These are phyloP conservation scores for Carex arenaria DNA, from an alignment of 202 grass and related monocot genomes.

Conservation along the genomic window DNA sequence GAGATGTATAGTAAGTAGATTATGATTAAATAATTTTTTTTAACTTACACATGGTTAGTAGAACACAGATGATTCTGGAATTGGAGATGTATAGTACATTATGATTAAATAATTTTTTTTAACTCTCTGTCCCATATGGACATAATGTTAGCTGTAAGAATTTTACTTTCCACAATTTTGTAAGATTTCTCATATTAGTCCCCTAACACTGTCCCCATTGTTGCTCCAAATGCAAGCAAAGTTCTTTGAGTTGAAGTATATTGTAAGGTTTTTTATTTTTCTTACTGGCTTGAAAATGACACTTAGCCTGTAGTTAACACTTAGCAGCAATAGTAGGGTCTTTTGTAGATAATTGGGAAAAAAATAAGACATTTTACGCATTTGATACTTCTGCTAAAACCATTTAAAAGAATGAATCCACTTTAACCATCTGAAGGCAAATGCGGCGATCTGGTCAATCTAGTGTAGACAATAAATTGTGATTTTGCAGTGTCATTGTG, in stretches of 20 bases:
- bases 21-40: background rate
- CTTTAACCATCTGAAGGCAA: background rate
- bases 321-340: background rate
- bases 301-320: background rate
- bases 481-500: background rate
- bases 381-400: background rate
- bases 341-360: background rate
- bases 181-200: background rate
- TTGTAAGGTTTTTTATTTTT: background rate
- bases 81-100: background rate
- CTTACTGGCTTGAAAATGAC: background rate
- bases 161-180: background rate
- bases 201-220: background rate
- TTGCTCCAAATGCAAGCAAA: background rate
- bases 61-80: background rate
- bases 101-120: background rate
- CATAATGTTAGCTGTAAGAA: background rate
- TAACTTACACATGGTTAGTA: too few relatives aligned
- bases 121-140: background rate
- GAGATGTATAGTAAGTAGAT: background rate
- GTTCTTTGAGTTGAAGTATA: background rate
- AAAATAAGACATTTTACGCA: background rate
- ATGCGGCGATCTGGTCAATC: background rate
- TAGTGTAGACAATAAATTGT: background rate
- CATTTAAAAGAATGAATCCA: background rate